Conservation (phyloP, 2,329 filamentous ascomycete genomes). For the Ophiostoma angusticollis region DNA sequence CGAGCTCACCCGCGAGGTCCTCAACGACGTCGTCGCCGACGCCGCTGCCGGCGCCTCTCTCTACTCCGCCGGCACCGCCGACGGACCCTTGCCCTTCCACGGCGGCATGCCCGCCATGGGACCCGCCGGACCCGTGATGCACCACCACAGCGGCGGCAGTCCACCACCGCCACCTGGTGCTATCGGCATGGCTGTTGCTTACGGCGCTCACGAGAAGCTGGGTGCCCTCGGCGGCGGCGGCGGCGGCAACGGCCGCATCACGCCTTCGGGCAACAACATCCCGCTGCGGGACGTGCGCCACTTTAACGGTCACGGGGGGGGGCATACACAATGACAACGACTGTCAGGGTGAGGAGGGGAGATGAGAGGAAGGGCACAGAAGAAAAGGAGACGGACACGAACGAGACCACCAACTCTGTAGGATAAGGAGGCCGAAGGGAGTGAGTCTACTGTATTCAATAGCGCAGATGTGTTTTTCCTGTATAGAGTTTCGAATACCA, state of each 20-base stretch:
- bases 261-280: constrained; percentile 32
- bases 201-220: constrained; percentile 32
- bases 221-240: neutral
- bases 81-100: too few relatives aligned
- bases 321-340: constrained; percentile 14
- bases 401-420: neutral
- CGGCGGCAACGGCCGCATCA: constrained; percentile 10
- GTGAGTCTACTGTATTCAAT: too few relatives aligned
- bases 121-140: too few relatives aligned
- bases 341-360: constrained; percentile 11
- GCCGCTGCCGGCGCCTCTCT: constrained; percentile 13
- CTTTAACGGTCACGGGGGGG: constrained; percentile 21
- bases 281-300: constrained; percentile 33
- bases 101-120: constrained; percentile 7
- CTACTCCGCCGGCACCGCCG: constrained; percentile 19
- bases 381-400: too few relatives aligned
- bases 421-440: too few relatives aligned
- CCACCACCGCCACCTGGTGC: too few relatives aligned
- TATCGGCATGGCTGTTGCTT: constrained; percentile 6
- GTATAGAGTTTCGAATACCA: too few relatives aligned
- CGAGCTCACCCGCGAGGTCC: constrained; percentile 37
- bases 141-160: too few relatives aligned
- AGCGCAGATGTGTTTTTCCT: too few relatives aligned
- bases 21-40: constrained; percentile 13
- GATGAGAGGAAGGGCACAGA: neutral